Conservation (phyloP, 805 yeast genomes). For the Suhomyces xylopsoci region DNA sequence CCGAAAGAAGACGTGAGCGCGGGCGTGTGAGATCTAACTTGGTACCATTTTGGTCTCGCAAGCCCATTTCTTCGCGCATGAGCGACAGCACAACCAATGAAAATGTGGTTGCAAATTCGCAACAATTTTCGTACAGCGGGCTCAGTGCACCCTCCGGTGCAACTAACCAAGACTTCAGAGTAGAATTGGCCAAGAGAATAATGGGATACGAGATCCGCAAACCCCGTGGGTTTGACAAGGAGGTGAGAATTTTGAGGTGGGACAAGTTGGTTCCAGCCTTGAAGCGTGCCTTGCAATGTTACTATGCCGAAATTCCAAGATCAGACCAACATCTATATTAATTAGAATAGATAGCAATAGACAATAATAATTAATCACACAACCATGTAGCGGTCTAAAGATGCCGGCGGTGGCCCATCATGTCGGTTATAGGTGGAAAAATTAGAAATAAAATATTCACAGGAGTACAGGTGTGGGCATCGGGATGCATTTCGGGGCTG, state of each 20-base stretch:
- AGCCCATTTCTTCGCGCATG: conserved; percentile 49
- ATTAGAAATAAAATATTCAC: not conserved
- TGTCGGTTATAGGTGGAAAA: not conserved
- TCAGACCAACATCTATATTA: not conserved
- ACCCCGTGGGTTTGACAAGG: conserved; percentile 69
- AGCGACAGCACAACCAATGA: conserved; percentile 18
- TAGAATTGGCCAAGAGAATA: conserved; percentile 60
- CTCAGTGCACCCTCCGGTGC: conserved; percentile 5
- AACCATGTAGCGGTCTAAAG: not conserved
- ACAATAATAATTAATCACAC: not conserved
- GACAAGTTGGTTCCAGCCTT: conserved; percentile 57
- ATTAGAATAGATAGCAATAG: not conserved
- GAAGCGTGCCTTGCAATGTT: conserved; percentile 61
- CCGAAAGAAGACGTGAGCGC: conserved; percentile 56
- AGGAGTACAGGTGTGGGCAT: not conserved
- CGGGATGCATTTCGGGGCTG: no score
- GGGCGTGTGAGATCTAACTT: conserved; percentile 66
- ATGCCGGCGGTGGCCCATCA: no score
- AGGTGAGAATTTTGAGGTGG: conserved; percentile 62
- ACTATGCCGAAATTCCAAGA: conserved; percentile 55
- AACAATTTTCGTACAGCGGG: not conserved
- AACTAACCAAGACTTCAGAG: conserved; percentile 37
- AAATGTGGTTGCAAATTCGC: conserved; percentile 3
- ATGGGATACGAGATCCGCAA: conserved; percentile 61
- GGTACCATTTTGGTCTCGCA: conserved; percentile 66